A percentile compares a stretch with the other conserved stretches of the same genome.
Conservation (phyloP, 75 land plant genomes). For the Picea sitchensis region DNA sequence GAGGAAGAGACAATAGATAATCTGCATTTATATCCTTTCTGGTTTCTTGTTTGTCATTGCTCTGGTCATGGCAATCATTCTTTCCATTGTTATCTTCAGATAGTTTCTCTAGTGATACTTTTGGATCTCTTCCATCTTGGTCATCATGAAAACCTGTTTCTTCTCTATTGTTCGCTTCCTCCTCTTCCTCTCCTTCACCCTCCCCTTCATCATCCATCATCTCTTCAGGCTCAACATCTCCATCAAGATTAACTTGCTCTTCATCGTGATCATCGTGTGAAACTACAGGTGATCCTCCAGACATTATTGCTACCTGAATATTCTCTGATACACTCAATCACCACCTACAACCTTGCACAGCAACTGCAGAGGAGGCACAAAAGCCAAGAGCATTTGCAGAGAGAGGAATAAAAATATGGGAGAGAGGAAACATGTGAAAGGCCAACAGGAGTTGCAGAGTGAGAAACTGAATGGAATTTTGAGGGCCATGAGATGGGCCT, state of each 20-base stretch:
- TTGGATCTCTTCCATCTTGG: slow-evolving; percentile 5
- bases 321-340: no score
- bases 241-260: slow-evolving; percentile 68
- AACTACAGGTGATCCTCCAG: no score
- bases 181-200: slow-evolving; percentile 23
- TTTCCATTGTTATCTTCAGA: neutral
- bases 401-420: no score
- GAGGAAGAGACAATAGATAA: slow-evolving; percentile 68
- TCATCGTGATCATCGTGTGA: slow-evolving; percentile 5
- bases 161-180: slow-evolving; percentile 21
- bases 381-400: no score
- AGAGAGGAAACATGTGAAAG: no score
- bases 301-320: no score
- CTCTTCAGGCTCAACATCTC: slow-evolving; percentile 61
- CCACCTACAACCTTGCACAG: no score
- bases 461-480: no score
- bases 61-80: slow-evolving; percentile 29
- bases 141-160: slow-evolving; percentile 12
- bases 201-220: slow-evolving; percentile 60
- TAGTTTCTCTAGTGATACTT: neutral
- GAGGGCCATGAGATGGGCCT: no score
- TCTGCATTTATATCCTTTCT: slow-evolving; percentile 49
- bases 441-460: no score
- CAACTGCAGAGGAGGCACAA: no score
- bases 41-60: slow-evolving; percentile 28